Percentiles rank a stretch among this genome's conserved stretches.
Evolutionary conservation across 2,329 filamentous ascomycete genomes (phyloP).

Genomic region (Fusarium aywerte): DNA sequence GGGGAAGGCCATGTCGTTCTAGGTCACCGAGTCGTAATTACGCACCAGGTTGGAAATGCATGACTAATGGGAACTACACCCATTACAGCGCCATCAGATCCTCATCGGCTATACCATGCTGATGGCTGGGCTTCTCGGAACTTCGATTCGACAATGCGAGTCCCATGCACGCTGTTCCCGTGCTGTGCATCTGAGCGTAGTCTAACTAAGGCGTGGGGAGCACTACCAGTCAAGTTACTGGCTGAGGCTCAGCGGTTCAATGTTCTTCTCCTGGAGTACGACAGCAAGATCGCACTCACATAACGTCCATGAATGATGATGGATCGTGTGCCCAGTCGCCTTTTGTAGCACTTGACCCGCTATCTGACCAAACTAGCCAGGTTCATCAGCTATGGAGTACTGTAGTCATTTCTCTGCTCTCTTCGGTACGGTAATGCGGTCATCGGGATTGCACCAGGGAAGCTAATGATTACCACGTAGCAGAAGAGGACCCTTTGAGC

Average conservation of each 20-base stretch:
- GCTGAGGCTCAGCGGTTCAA: slow-evolving; percentile 13
- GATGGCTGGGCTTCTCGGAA: neutral
- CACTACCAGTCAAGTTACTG: neutral
- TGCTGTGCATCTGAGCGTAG: slow-evolving; percentile 29
- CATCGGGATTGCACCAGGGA: slow-evolving; percentile 31
- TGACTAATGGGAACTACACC: slow-evolving; percentile 37
- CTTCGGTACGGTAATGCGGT: neutral
- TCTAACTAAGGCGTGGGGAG: slow-evolving; percentile 25
- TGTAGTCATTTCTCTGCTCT: slow-evolving; percentile 18
- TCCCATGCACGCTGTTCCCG: slow-evolving; percentile 30
- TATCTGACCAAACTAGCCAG: slow-evolving; percentile 1
- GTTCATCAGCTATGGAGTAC: slow-evolving; percentile 1
- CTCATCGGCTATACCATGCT: slow-evolving; percentile 3
- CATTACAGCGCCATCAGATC: neutral
- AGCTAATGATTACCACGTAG: slow-evolving; percentile 20
- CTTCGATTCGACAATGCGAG: slow-evolving; percentile 23
- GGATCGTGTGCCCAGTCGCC: slow-evolving; percentile 33
- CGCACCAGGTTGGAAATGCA: slow-evolving; percentile 27
- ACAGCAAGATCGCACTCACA: slow-evolving; percentile 22
- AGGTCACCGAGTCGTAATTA: slow-evolving; percentile 29
- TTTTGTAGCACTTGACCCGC: slow-evolving; percentile 19
- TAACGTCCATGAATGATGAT: slow-evolving; percentile 9
- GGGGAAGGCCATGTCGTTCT: slow-evolving; percentile 10
- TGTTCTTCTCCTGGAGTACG: neutral
- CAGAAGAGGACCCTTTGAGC: slow-evolving; percentile 17